Evolutionary conservation across 192 early-diverging fungal species (phyloP), one percentile per base, ranked within the genome.

Genomic region (Linnemannia exigua): DNA sequence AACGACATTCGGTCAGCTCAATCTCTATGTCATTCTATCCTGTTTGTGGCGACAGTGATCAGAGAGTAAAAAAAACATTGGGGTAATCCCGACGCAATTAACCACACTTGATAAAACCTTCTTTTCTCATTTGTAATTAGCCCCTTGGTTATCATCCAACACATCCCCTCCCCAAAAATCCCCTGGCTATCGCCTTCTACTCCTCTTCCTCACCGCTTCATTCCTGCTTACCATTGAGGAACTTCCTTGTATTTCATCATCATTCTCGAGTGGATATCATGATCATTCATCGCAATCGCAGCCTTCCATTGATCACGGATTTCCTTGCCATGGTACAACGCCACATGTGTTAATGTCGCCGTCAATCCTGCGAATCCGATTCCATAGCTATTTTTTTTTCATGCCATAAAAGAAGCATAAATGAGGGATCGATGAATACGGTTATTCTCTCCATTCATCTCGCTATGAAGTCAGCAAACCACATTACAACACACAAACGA

Each of bases 211-310:
- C 31, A 25, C 12, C 28, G n/a, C 9, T 16, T 47, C 9, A 44
- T 44, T 9, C 14, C 11, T 16, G 3, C 52, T 80, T 82, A 95
- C 92, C 93, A 95, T 58, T 89, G 87, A 41, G 96, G 96, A 6
- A 96, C 95, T 54, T 95, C 94, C n/a, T 88, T 88, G 84, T 95
- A 96, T 5, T 81, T 87, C 58, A 89, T 87, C 95, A 96, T 96
- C 28, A 96, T 77, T 70, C 91, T 87, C 63, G 86, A 89, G 88
- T 96, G 95, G 14, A 94, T 90, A 79, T 96, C 95, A 68, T 88
- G 81, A 52, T 87, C 81, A 12, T 79, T 74, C 17, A 87, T 76
- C 5, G 67, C 75, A 70, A 88, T 89, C 48, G 84, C 74, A 5
- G 67, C 75, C 48, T 51, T 84, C 77, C 88, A 88, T 72, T 90